Evolutionary conservation across 1,284 basidiomycete species (phyloP), one percentile per base, ranked within the genome.

Genomic region (Tilletia walkeri): DNA sequence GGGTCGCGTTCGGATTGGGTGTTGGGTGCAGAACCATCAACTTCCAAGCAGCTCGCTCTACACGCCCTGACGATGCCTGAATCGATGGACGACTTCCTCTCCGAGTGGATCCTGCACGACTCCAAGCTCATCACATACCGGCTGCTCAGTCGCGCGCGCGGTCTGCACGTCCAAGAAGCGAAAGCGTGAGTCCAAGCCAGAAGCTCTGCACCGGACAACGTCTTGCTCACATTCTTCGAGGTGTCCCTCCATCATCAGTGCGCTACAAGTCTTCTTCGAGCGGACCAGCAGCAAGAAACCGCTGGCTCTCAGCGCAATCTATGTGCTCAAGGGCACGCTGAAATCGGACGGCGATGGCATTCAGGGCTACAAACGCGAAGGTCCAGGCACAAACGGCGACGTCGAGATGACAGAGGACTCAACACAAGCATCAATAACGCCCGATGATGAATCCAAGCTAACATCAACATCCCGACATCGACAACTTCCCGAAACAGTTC

Each of bases 41-140:
- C 14, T 45, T 45, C 41, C 41, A 30, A 30, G 24, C 24, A 30
- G 24, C 41, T 45, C 41, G 3, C 41, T 45, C 41, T 30, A 30
- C 24, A 45, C 6, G 41, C 41, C 14, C 68, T 34, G 24, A 48
- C 67, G 63, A 65, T 56, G 54, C 34, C 54, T 4, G 24, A 56
- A 14, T 34, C 54, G 12, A n/a, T 56, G 20, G 69, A 72, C 38
- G 65, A 72, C 6, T 73, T 80, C 54, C 69, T 80, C 18, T 67
- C 66, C 10, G 63, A 71, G 38, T 78, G 79, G 70, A 34, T 78
- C 20, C 69, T 76, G 67, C 75, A 75, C 38, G 76, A 80, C 59
- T 72, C 73, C 70, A 75, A 77, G 70, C 70, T 75, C 47, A 71
- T 79, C 67, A 79, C 78, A 4, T 79, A 76, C 63, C 73, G 76